A percentile compares a stretch with the other conserved stretches of the same genome.
Conservation (phyloP, 2,329 filamentous ascomycete genomes). For the Pyricularia sp. region DNA sequence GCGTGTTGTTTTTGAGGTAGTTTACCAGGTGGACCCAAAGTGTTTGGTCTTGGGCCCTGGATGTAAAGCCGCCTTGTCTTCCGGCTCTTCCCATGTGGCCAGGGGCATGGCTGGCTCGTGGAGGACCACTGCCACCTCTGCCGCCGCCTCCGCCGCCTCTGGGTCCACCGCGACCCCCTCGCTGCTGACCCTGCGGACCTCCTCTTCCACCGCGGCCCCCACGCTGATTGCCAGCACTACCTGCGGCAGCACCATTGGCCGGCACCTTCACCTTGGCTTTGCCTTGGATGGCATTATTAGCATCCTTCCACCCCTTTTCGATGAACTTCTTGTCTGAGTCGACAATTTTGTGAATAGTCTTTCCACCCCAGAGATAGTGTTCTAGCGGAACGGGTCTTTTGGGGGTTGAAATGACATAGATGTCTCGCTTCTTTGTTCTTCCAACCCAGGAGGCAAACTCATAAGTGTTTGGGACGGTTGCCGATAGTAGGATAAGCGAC, state of each 20-base stretch:
- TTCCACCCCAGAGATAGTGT: constrained; percentile 93
- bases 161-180: constrained; percentile 38
- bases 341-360: constrained; percentile 89
- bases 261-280: constrained; percentile 53
- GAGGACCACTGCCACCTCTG: constrained; percentile 47
- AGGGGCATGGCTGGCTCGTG: constrained; percentile 50
- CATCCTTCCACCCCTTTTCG: constrained; percentile 90
- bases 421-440: constrained; percentile 95
- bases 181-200: constrained; percentile 27
- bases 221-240: constrained; percentile 20
- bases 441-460: constrained; percentile 99
- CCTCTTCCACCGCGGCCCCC: constrained; percentile 32
- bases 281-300: constrained; percentile 71
- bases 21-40: constrained; percentile 95
- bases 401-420: constrained; percentile 95
- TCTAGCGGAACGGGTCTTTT: constrained; percentile 93
- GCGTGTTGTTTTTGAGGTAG: constrained; percentile 74
- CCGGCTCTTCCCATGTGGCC: constrained; percentile 90
- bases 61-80: constrained; percentile 75
- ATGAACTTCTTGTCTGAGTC: constrained; percentile 86
- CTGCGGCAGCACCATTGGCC: constrained; percentile 13
- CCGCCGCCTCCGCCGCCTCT: constrained; percentile 30
- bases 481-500: constrained; percentile 87
- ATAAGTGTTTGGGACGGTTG: constrained; percentile 93
- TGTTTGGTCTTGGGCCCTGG: constrained; percentile 88